phyloP scores from a whole-genome alignment of 352 stramenopile species.

The Pythium volutum region DNA sequence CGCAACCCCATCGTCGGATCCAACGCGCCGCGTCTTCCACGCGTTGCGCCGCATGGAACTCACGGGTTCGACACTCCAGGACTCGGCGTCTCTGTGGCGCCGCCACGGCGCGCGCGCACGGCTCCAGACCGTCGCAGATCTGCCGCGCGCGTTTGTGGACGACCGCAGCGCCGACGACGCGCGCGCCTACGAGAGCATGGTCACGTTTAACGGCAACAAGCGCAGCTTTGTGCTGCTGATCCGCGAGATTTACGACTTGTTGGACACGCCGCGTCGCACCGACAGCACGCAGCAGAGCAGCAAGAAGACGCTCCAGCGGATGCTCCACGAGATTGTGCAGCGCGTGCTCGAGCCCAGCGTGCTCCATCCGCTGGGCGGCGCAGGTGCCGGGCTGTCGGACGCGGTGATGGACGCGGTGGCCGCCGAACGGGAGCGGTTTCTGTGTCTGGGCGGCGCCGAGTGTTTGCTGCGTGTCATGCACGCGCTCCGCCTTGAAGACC shows the following conservation, averaged over 20 bases:
- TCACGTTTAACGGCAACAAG: constrained; percentile 46
- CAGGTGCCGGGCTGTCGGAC: constrained; percentile 17
- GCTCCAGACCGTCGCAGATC: constrained; percentile 56
- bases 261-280: constrained; percentile 36
- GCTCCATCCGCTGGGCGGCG: constrained; percentile 33
- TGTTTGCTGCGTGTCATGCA: constrained; percentile 72
- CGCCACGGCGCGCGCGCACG: constrained; percentile 30
- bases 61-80: constrained; percentile 35
- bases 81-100: constrained; percentile 34
- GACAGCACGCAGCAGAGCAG: constrained; percentile 27
- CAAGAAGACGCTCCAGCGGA: constrained; percentile 50
- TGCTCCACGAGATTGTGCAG: constrained; percentile 74
- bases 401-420: constrained; percentile 35
- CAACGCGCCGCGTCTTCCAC: constrained; percentile 38
- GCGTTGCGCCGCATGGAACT: constrained; percentile 60
- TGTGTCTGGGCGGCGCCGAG: constrained; percentile 70
- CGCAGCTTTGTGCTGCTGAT: constrained; percentile 50
- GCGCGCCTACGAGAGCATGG: constrained; percentile 41
- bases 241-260: constrained; percentile 65
- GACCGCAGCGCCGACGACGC: constrained; percentile 43
- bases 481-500: constrained; percentile 55
- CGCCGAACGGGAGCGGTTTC: constrained; percentile 61
- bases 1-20: neutral
- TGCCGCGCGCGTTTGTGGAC: constrained; percentile 44
- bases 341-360: constrained; percentile 65